phyloP scores from a whole-genome alignment of 805 yeast genomes.

The Pichia scutulata region DNA sequence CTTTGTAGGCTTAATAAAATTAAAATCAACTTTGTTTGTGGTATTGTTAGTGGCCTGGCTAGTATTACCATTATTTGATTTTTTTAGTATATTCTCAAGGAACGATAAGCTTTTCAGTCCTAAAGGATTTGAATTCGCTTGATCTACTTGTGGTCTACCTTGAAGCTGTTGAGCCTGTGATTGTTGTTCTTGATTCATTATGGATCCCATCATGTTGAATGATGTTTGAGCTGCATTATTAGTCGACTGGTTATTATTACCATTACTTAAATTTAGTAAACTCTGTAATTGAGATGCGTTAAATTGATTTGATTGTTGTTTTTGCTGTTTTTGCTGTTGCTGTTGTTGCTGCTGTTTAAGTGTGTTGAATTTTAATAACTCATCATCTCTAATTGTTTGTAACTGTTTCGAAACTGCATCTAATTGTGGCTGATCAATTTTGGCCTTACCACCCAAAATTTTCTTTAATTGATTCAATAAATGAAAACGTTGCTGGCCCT shows the following conservation, averaged over 20 bases:
- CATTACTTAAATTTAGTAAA: constrained; percentile 7
- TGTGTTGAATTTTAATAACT: constrained; percentile 21
- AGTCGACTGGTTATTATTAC: constrained; percentile 9
- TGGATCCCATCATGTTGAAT: constrained; percentile 20
- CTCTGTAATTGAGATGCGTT: constrained; percentile 15
- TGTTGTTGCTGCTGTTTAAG: constrained; percentile 18
- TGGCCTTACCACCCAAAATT: constrained; percentile 28
- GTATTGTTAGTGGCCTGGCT: constrained; percentile 11
- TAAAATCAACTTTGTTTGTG: constrained; percentile 23
- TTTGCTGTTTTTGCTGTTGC: constrained; percentile 14
- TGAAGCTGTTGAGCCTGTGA: not conserved
- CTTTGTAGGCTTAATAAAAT: constrained; percentile 14
- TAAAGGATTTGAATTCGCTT: constrained; percentile 7
- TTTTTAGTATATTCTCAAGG: constrained; percentile 15
- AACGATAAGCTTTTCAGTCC: constrained; percentile 15
- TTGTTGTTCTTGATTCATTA: constrained; percentile 10
- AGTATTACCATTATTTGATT: constrained; percentile 1
- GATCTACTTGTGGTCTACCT: not conserved
- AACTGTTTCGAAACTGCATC: constrained; percentile 28
- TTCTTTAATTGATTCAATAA: constrained; percentile 38
- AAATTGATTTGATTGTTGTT: constrained; percentile 17
- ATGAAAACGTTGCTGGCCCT: constrained; percentile 36
- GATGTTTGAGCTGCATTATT: constrained; percentile 13
- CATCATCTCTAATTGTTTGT: constrained; percentile 28
- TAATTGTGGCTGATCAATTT: constrained; percentile 25